Percentiles rank a stretch among this genome's conserved stretches.
phyloP scores from a whole-genome alignment of 2,329 filamentous ascomycete genomes.

The Aureobasidium sp. region DNA sequence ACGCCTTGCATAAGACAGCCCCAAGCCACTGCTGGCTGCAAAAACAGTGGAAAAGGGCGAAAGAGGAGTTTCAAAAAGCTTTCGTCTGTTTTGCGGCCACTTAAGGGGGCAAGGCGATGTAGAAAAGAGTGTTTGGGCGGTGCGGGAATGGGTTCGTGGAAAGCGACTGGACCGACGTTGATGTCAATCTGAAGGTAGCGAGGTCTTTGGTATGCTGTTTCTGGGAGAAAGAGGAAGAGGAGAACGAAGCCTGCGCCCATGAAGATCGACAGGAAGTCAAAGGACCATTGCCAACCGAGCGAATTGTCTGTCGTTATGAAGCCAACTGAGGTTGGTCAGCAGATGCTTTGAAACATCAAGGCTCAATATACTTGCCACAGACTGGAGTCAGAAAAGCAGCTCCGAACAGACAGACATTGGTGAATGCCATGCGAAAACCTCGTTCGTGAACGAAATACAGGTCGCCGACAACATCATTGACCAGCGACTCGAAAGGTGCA shows the following conservation, averaged over 20 bases:
- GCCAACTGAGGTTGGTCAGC: slow-evolving; percentile 47
- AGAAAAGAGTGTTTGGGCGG: slow-evolving; percentile 22
- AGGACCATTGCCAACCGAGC: slow-evolving; percentile 80
- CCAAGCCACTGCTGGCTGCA: slow-evolving; percentile 83
- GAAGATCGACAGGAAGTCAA: slow-evolving; percentile 84
- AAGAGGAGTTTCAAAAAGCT: slow-evolving; percentile 57
- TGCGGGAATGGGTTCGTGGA: neutral
- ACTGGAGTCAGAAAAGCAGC: slow-evolving; percentile 75
- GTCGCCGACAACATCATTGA: slow-evolving; percentile 85
- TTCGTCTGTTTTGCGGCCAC: slow-evolving; percentile 75
- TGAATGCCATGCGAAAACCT: slow-evolving; percentile 79
- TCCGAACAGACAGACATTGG: slow-evolving; percentile 63
- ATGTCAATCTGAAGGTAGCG: slow-evolving; percentile 51
- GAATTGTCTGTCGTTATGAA: slow-evolving; percentile 60
- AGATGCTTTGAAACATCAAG: neutral
- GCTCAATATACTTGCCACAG: slow-evolving; percentile 32
- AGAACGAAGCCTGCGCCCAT: slow-evolving; percentile 61
- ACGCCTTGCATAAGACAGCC: slow-evolving; percentile 74
- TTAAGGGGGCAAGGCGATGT: slow-evolving; percentile 57
- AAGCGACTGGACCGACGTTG: neutral
- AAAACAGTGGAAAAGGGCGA: slow-evolving; percentile 73
- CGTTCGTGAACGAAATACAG: slow-evolving; percentile 80
- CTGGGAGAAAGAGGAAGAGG: slow-evolving; percentile 73
- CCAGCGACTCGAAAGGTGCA: slow-evolving; percentile 82
- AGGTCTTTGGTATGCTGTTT: slow-evolving; percentile 70